These are phyloP conservation scores for Plenodomus biglobosus DNA, from an alignment of 2,329 filamentous ascomycete genomes.

Conservation along the genomic window DNA sequence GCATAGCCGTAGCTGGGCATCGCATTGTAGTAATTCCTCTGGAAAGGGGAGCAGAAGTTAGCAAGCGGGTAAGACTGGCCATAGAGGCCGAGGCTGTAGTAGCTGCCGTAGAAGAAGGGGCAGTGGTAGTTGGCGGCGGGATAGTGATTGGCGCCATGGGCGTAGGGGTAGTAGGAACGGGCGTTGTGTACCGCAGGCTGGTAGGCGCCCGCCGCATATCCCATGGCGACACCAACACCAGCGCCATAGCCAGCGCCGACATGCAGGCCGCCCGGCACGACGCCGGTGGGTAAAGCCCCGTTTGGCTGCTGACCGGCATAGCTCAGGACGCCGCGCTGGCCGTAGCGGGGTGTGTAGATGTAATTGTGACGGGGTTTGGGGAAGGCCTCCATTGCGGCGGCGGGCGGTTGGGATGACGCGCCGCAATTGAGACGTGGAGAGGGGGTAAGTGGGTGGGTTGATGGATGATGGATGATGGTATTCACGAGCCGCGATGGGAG, in stretches of 20 bases:
- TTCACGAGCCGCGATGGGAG: slow-evolving; percentile 1
- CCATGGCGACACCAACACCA: slow-evolving; percentile 9
- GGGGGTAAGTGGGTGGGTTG: slow-evolving; percentile 1
- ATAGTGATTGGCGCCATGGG: slow-evolving; percentile 11
- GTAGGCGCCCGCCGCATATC: slow-evolving; percentile 5
- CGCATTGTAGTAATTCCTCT: slow-evolving; percentile 36
- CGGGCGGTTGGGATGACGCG: not conserved
- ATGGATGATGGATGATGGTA: no score
- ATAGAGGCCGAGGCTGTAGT: slow-evolving; percentile 28
- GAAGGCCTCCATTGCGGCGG: slow-evolving; percentile 20
- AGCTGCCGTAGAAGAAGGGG: slow-evolving; percentile 21
- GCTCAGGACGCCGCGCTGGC: slow-evolving; percentile 31
- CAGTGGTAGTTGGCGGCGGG: slow-evolving; percentile 6
- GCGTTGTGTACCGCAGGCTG: slow-evolving; percentile 31
- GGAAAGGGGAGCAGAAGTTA: slow-evolving; percentile 40
- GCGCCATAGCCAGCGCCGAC: slow-evolving; percentile 19
- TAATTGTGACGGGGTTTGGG: slow-evolving; percentile 39
- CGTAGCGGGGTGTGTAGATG: slow-evolving; percentile 33
- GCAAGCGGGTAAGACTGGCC: slow-evolving; percentile 36
- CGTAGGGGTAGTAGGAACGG: slow-evolving; percentile 22
- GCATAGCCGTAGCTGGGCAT: slow-evolving; percentile 22
- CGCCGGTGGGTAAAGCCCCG: slow-evolving; percentile 27
- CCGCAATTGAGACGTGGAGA: not conserved
- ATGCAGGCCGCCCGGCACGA: slow-evolving; percentile 16
- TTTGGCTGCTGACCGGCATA: slow-evolving; percentile 33